phyloP scores from a whole-genome alignment of 108 stramenopile species.

The Fragilaria crotonensis region DNA sequence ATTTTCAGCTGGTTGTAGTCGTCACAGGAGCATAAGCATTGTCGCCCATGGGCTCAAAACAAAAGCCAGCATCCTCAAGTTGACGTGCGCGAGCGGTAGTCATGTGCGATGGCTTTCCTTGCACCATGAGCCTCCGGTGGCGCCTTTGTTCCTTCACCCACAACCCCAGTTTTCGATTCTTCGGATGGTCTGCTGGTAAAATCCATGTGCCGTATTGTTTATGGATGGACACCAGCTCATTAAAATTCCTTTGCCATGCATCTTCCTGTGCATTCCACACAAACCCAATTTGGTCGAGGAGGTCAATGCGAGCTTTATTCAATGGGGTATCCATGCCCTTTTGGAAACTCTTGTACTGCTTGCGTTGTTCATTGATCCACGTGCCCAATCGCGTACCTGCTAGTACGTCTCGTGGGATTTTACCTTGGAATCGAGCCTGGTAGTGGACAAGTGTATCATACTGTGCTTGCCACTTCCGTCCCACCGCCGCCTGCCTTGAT shows the following conservation, averaged over 20 bases:
- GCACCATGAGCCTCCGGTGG: neutral
- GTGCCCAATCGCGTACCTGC: conserved; percentile 24
- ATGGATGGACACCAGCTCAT: neutral
- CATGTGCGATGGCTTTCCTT: neutral
- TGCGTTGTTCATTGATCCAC: conserved; percentile 56
- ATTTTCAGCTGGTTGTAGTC: no score
- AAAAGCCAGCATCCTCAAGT: neutral
- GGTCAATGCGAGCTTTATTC: conserved; percentile 20
- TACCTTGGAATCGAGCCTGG: neutral
- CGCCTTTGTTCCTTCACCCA: neutral
- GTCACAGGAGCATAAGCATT: no score
- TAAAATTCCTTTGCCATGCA: neutral
- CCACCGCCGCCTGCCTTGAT: no score
- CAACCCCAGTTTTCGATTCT: neutral
- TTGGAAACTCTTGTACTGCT: conserved; percentile 31
- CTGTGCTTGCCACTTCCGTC: neutral
- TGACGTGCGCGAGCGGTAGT: neutral
- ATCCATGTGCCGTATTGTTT: neutral
- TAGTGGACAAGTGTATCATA: neutral
- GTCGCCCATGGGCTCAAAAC: no score
- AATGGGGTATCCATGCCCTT: conserved; percentile 16
- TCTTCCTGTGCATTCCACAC: conserved; percentile 26
- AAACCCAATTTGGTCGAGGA: conserved; percentile 36
- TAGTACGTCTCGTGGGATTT: neutral
- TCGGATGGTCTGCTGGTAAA: neutral